A percentile compares a stretch with the other conserved stretches of the same genome.
Evolutionary conservation across 371 early-diverging fungal species (phyloP).

Genomic region (Mucor indicus): DNA sequence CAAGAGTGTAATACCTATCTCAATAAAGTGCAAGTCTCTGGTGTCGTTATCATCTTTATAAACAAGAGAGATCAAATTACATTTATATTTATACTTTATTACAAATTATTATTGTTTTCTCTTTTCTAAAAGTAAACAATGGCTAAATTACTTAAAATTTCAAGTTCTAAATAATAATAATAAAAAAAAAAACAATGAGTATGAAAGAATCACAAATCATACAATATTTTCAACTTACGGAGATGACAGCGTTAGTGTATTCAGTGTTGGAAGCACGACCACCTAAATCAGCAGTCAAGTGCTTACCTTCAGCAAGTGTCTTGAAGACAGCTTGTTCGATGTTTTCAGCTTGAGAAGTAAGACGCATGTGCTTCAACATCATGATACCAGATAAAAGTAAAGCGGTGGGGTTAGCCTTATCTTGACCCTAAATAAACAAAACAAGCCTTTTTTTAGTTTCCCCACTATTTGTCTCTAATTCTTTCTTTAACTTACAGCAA

Average conservation of each 20-base stretch:
- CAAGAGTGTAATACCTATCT: too few species aligned
- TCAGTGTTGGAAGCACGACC: slow-evolving; percentile 89
- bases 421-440: slow-evolving; percentile 34
- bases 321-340: slow-evolving; percentile 90
- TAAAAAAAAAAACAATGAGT: neutral
- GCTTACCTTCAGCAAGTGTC: slow-evolving; percentile 92
- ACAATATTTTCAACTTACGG: slow-evolving; percentile 16
- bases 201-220: neutral
- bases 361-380: slow-evolving; percentile 97
- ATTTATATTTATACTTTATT: too few species aligned
- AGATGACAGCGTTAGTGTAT: slow-evolving; percentile 90
- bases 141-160: neutral
- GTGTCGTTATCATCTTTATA: too few species aligned
- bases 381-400: slow-evolving; percentile 66
- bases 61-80: too few species aligned
- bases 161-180: slow-evolving; percentile 1
- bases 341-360: slow-evolving; percentile 71
- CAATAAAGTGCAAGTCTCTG: too few species aligned
- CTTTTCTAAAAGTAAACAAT: neutral
- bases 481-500: slow-evolving; percentile 65
- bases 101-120: too few species aligned
- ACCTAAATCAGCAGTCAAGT: slow-evolving; percentile 92
- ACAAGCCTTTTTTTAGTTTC: neutral
- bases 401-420: slow-evolving; percentile 92
- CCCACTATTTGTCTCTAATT: neutral